A percentile compares a stretch with the other conserved stretches of the same genome.
Evolutionary conservation across 1,284 basidiomycete species (phyloP).

Genomic region (Bondarzewia mesenterica): DNA sequence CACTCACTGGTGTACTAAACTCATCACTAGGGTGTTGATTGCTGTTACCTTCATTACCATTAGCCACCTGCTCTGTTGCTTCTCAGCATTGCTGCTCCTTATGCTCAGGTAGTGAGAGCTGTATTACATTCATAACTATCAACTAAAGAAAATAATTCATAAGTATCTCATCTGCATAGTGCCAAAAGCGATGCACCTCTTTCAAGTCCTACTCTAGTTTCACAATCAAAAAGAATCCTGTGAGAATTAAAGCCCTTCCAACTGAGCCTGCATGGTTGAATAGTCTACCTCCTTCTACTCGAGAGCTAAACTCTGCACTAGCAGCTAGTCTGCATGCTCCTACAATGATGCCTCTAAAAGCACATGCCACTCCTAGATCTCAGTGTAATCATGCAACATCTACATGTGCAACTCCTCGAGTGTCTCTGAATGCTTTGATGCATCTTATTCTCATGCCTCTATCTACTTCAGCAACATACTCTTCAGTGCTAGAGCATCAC

Average conservation of each 20-base stretch:
- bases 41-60: slow-evolving; percentile 27
- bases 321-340: slow-evolving; percentile 73
- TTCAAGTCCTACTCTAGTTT: slow-evolving; percentile 86
- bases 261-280: slow-evolving; percentile 52
- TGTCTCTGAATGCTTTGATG: slow-evolving; percentile 73
- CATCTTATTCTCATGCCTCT: slow-evolving; percentile 76
- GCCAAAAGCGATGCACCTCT: slow-evolving; percentile 51
- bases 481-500: slow-evolving; percentile 68
- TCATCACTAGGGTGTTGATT: slow-evolving; percentile 2
- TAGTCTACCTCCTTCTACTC: slow-evolving; percentile 81
- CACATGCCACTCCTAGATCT: slow-evolving; percentile 63
- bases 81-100: slow-evolving; percentile 71
- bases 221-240: no score
- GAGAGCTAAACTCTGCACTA: slow-evolving; percentile 65
- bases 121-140: slow-evolving; percentile 99
- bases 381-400: slow-evolving; percentile 60
- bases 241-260: slow-evolving; percentile 65
- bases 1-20: slow-evolving; percentile 2
- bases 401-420: slow-evolving; percentile 77
- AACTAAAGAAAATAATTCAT: slow-evolving; percentile 42
- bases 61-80: slow-evolving; percentile 47
- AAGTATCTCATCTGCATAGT: slow-evolving; percentile 44
- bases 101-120: slow-evolving; percentile 88
- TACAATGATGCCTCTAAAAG: slow-evolving; percentile 63
- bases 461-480: slow-evolving; percentile 74